Conservation (phyloP, 1,284 basidiomycete species). For the Somion occarium region DNA sequence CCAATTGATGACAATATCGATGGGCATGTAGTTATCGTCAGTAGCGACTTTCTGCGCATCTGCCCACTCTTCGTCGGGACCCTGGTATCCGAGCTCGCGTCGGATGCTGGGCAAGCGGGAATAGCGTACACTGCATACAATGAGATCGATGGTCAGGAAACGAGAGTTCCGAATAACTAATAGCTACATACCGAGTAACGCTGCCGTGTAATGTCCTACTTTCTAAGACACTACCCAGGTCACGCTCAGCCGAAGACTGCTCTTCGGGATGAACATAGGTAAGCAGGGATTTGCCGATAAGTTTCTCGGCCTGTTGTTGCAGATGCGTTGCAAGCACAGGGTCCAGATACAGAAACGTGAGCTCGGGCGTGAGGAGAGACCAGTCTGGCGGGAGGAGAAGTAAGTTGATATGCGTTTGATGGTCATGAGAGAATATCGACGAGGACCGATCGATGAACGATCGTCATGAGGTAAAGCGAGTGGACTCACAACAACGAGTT, state of each 20-base stretch:
- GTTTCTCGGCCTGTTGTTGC: slow-evolving; percentile 58
- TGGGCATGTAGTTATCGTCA: slow-evolving; percentile 80
- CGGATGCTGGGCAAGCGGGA: slow-evolving; percentile 69
- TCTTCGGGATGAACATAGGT: slow-evolving; percentile 91
- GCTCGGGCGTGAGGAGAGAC: slow-evolving; percentile 66
- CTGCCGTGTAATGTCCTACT: slow-evolving; percentile 85
- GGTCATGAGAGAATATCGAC: slow-evolving; percentile 15
- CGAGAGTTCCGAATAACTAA: slow-evolving; percentile 11
- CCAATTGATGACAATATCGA: slow-evolving; percentile 94
- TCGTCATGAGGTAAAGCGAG: slow-evolving; percentile 20
- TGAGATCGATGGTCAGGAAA: slow-evolving; percentile 6
- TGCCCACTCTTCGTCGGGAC: slow-evolving; percentile 46
- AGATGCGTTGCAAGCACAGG: slow-evolving; percentile 80
- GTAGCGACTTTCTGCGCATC: slow-evolving; percentile 68
- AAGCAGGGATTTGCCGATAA: slow-evolving; percentile 77
- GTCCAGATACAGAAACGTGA: slow-evolving; percentile 87
- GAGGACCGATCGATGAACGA: slow-evolving; percentile 31
- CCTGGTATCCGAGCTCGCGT: slow-evolving; percentile 58
- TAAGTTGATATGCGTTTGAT: slow-evolving; percentile 17
- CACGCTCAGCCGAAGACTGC: slow-evolving; percentile 68
- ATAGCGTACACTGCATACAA: slow-evolving; percentile 58
- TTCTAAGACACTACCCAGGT: slow-evolving; percentile 76
- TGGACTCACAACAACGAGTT: slow-evolving; percentile 67
- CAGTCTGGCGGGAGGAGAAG: slow-evolving; percentile 45
- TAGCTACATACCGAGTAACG: slow-evolving; percentile 70